phyloP scores from a whole-genome alignment of 2,329 filamentous ascomycete species.

The Apiospora koreana region DNA sequence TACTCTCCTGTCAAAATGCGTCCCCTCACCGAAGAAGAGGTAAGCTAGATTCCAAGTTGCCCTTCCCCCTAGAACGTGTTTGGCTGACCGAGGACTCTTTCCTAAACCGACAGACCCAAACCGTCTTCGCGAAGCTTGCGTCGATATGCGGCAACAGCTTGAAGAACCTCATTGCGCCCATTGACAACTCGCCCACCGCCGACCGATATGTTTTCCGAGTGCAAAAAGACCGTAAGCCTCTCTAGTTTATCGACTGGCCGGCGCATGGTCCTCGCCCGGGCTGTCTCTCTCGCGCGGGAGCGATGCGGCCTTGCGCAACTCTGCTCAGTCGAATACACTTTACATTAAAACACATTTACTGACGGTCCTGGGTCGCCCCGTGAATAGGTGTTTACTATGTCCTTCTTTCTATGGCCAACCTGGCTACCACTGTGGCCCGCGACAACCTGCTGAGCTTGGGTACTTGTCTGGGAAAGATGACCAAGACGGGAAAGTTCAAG shows the following conservation, averaged over 20 bases:
- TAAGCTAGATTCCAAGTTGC: background rate
- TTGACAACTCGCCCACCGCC: constrained; percentile 65
- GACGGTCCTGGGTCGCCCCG: background rate
- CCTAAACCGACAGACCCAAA: constrained; percentile 77
- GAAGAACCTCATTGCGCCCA: constrained; percentile 77
- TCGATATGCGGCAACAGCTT: constrained; percentile 88
- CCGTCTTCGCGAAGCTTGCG: constrained; percentile 88
- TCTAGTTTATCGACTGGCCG: background rate
- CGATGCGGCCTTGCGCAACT: background rate
- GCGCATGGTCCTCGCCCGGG: background rate
- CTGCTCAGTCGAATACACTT: background rate
- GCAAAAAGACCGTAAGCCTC: constrained; percentile 62
- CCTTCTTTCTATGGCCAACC: constrained; percentile 83
- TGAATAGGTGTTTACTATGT: constrained; percentile 71
- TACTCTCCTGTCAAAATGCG: constrained; percentile 12
- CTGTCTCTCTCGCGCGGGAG: background rate
- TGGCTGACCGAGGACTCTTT: constrained; percentile 62
- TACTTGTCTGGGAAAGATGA: constrained; percentile 90
- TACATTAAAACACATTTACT: background rate
- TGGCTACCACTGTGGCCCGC: constrained; percentile 82
- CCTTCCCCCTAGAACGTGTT: background rate
- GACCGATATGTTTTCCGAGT: constrained; percentile 87
- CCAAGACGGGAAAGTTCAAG: constrained; percentile 93
- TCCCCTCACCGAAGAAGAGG: constrained; percentile 21
- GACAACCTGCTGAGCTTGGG: constrained; percentile 85